phyloP scores from a whole-genome alignment of 2,329 filamentous ascomycete genomes.

The Tolypocladium tropicale region DNA sequence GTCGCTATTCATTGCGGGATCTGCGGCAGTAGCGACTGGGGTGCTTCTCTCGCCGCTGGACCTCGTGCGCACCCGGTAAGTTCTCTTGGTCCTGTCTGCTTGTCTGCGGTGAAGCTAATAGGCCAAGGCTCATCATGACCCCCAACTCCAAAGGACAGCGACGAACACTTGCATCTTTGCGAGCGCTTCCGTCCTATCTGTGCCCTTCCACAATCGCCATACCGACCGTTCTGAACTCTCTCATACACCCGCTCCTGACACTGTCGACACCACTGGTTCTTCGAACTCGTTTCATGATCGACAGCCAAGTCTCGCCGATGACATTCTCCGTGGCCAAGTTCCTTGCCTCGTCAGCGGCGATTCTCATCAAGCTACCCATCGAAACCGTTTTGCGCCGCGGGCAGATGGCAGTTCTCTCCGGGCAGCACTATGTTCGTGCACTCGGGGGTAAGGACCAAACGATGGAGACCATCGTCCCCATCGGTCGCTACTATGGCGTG shows the following conservation, averaged over 20 bases:
- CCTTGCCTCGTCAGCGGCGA: conserved; percentile 64
- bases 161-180: conserved; percentile 68
- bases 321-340: conserved; percentile 79
- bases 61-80: conserved; percentile 64
- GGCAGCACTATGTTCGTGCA: conserved; percentile 39
- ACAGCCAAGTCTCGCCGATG: conserved; percentile 69
- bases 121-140: conserved; percentile 66
- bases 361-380: conserved; percentile 79
- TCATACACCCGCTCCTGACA: conserved; percentile 72
- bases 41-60: conserved; percentile 80
- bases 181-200: conserved; percentile 66
- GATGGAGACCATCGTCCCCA: conserved; percentile 66
- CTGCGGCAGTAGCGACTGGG: conserved; percentile 60
- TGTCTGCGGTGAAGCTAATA: conserved; percentile 14
- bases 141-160: conserved; percentile 65
- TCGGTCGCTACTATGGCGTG: conserved; percentile 75
- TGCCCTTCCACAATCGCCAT: conserved; percentile 62
- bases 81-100: background rate
- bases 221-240: conserved; percentile 79
- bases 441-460: conserved; percentile 29
- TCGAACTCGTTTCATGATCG: conserved; percentile 73
- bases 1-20: conserved; percentile 62
- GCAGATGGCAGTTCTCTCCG: conserved; percentile 63
- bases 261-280: conserved; percentile 77
- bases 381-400: conserved; percentile 87